phyloP scores from a whole-genome alignment of 2,329 filamentous ascomycete species.

The Pestalotiopsis sp. region DNA sequence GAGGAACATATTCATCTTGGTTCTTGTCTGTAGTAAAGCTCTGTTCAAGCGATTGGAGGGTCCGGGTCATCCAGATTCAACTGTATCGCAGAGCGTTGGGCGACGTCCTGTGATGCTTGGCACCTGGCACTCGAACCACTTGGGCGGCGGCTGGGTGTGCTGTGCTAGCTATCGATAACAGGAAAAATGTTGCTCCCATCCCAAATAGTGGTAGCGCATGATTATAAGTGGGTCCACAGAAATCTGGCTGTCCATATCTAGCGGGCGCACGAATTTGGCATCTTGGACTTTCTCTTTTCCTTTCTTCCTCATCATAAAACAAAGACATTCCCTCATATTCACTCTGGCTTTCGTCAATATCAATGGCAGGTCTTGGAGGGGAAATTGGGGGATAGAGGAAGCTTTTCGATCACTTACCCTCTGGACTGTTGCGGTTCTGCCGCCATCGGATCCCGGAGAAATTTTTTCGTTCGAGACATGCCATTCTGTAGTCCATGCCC shows the following conservation, averaged over 20 bases:
- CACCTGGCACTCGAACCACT: no score
- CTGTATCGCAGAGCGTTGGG: no score
- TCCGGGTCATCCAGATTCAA: no score
- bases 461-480: conserved; percentile 37
- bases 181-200: conserved; percentile 3
- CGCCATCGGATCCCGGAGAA: conserved; percentile 34
- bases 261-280: neutral
- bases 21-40: no score
- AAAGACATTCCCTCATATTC: conserved; percentile 58
- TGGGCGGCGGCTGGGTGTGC: neutral
- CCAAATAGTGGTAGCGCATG: neutral
- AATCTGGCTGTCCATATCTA: neutral
- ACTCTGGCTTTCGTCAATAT: conserved; percentile 59
- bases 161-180: conserved; percentile 8
- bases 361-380: conserved; percentile 63
- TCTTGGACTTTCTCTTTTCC: conserved; percentile 3
- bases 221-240: neutral
- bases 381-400: conserved; percentile 67
- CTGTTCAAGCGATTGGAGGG: no score
- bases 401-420: conserved; percentile 58
- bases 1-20: no score
- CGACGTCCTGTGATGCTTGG: no score
- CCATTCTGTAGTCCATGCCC: neutral
- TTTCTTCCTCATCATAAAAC: conserved; percentile 40
- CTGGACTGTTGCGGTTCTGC: conserved; percentile 38